Evolutionary conservation across 805 yeast genomes (phyloP), one percentile per base, ranked within the genome.

Genomic region (Maudiozyma saulgeensis): DNA sequence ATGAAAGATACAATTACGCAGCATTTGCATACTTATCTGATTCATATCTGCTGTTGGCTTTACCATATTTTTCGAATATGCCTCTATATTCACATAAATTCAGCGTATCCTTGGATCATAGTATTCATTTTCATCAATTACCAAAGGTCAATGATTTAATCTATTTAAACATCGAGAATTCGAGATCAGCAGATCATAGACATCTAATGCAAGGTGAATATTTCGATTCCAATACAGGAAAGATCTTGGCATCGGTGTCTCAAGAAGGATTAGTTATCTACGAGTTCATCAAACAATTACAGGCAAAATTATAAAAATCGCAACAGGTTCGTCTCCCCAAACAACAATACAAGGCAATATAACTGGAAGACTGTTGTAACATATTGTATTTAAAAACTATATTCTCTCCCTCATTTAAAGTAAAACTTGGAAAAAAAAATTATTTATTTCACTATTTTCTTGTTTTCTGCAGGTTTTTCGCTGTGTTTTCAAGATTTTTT

Each of bases 41-140:
- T 58, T 72, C 81, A 13, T 73, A 77, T 49, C 73, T 78, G 49
- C 62, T 82, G 45, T 70, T 77, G 13, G 64, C 81, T 2, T 67
- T 79, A 34, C 78, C 77, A 55, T 72, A 83, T 50, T 66, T 77
- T 47, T 74, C 80, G 48, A 61, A 77, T 47, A 63, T 73, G 41
- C 74, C 73, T 21, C 58, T 74, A 61, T 71, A 69, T 51, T 69
- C 75, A 19, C 70, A 77, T 16, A 72, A 71, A 37, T 74, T 78
- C 53, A 75, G 80, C 15, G 82, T 80, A 3, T 79, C 85, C 21
- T 63, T 84, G 53, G 89, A 83, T 55, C 89, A 84, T 59, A 66
- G 80, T 0, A 74, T 85, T 32, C 81, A 81, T 61, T 81, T 84
- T 68, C 87, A 82, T 59, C 77, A 73, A 32, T 44, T 56, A 21